Evolutionary conservation across 306 rosid genomes (phyloP).

Genomic region (Castanea sativa): DNA sequence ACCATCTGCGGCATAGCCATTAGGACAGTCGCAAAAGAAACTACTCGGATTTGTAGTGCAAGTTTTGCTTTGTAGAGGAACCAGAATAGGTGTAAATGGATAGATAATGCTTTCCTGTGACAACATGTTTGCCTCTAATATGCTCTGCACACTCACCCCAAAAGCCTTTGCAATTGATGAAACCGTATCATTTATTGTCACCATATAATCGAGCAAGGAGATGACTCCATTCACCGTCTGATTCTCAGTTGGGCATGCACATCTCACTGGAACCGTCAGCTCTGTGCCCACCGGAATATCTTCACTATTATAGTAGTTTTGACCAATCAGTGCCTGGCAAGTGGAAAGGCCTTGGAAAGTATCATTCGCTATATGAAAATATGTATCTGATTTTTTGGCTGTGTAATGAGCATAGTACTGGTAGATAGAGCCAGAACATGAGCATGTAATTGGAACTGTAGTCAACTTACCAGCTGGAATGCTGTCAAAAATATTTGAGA

Average conservation of each 20-base stretch:
- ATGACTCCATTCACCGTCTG: conserved; percentile 35
- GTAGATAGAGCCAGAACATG: conserved; percentile 48
- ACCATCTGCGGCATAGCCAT: neutral
- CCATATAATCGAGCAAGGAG: conserved; percentile 35
- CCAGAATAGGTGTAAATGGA: conserved; percentile 31
- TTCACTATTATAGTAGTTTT: conserved; percentile 37
- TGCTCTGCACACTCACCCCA: conserved; percentile 33
- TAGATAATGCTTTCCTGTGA: conserved; percentile 10
- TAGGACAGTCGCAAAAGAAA: conserved; percentile 13
- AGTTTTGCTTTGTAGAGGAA: conserved; percentile 42
- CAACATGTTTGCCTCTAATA: conserved; percentile 41
- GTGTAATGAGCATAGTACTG: conserved; percentile 44
- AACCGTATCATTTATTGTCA: conserved; percentile 23
- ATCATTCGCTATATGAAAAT: conserved; percentile 12
- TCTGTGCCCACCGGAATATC: conserved; percentile 27
- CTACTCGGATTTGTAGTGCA: conserved; percentile 1
- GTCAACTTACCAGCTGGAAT: conserved; percentile 32
- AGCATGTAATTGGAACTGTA: conserved; percentile 45
- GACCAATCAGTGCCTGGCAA: conserved; percentile 50
- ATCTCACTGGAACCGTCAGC: conserved; percentile 41
- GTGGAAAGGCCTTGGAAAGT: conserved; percentile 54
- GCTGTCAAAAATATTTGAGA: conserved; percentile 16
- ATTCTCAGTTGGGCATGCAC: conserved; percentile 47
- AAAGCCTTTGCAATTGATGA: conserved; percentile 34
- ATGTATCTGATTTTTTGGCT: conserved; percentile 9